Percentiles rank a stretch among this genome's conserved stretches.
phyloP scores from a whole-genome alignment of 345 rosid species.

The Lagerstroemia speciosa region DNA sequence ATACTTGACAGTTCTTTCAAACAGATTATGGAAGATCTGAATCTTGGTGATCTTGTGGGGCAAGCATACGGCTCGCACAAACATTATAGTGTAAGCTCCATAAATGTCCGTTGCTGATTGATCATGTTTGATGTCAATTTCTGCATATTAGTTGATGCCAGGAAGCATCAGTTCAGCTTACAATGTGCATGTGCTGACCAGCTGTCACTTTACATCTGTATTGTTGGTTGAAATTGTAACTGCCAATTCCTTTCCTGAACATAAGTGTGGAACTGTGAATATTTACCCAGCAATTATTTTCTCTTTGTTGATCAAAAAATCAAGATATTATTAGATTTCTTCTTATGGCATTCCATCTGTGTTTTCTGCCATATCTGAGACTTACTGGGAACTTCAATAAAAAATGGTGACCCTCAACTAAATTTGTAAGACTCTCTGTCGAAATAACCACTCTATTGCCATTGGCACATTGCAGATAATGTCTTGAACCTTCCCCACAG shows the following conservation, averaged over 20 bases:
- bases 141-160: neutral
- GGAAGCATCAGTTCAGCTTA: neutral
- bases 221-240: neutral
- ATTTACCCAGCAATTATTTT: neutral
- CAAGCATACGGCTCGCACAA: slow-evolving; percentile 67
- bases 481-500: too few relatives aligned
- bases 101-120: neutral
- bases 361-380: neutral
- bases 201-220: too few relatives aligned
- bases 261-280: neutral
- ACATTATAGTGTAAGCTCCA: slow-evolving; percentile 64
- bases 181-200: too few relatives aligned
- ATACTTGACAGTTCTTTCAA: slow-evolving; percentile 9
- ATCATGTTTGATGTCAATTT: neutral
- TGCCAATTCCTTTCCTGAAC: neutral
- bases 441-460: neutral
- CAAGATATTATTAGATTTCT: neutral
- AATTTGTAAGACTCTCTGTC: too few relatives aligned
- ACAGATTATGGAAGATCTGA: slow-evolving; percentile 62
- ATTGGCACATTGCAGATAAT: too few relatives aligned
- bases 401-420: neutral
- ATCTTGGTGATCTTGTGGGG: slow-evolving; percentile 65
- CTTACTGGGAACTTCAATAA: too few relatives aligned
- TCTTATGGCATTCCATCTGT: neutral
- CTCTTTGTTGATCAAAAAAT: neutral